These are phyloP conservation scores for Yamadazyma pseudoaaseri DNA, from an alignment of 1,139 yeast species.

Conservation along the genomic window DNA sequence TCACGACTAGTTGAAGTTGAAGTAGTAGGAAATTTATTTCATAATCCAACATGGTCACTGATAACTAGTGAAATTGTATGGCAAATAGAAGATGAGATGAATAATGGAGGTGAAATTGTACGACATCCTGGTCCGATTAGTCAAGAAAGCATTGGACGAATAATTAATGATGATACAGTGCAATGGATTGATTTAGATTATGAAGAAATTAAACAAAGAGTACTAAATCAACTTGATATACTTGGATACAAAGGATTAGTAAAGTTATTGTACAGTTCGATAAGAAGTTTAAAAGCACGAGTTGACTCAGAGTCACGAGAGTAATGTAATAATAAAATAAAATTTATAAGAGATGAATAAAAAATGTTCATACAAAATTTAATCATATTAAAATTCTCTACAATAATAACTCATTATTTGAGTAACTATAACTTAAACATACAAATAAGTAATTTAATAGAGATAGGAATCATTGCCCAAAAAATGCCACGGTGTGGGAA, in stretches of 20 bases:
- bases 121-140: slow-evolving; percentile 50
- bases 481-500: no score
- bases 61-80: slow-evolving; percentile 45
- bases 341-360: no score
- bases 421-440: no score
- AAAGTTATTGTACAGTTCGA: slow-evolving; percentile 44
- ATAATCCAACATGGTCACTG: slow-evolving; percentile 54
- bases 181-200: slow-evolving; percentile 32
- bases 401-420: no score
- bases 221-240: slow-evolving; percentile 33
- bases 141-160: slow-evolving; percentile 25
- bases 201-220: slow-evolving; percentile 38
- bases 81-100: slow-evolving; percentile 42
- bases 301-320: slow-evolving; percentile 1
- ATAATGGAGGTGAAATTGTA: slow-evolving; percentile 20
- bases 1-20: slow-evolving; percentile 24
- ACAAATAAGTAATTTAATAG: no score
- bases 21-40: slow-evolving; percentile 50
- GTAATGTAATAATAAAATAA: no score
- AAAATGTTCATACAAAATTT: no score
- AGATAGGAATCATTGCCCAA: no score
- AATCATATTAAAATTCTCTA: no score
- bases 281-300: slow-evolving; percentile 29
- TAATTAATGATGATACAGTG: slow-evolving; percentile 19
- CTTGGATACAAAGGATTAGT: slow-evolving; percentile 43